Conservation (phyloP, 2,329 filamentous ascomycete genomes). For the Capronia epimyces region DNA sequence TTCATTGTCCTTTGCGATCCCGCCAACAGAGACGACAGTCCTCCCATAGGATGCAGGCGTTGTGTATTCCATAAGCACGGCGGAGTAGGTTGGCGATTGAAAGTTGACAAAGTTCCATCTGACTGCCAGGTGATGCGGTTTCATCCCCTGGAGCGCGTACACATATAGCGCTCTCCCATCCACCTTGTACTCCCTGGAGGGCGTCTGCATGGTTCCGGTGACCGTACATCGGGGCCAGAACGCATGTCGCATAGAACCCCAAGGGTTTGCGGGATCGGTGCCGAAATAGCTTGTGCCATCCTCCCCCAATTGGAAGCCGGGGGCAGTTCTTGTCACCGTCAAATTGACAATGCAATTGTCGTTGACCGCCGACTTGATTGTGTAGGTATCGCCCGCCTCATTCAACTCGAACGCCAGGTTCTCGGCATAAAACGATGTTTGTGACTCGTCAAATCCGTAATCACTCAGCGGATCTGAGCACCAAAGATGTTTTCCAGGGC, state of each 20-base stretch:
- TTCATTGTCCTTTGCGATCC: constrained; percentile 70
- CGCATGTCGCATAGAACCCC: constrained; percentile 84
- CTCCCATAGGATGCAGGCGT: constrained; percentile 89
- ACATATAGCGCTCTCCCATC: constrained; percentile 73
- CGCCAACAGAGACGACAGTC: constrained; percentile 76
- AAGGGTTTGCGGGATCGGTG: constrained; percentile 77
- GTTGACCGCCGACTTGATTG: constrained; percentile 85
- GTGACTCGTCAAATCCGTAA: constrained; percentile 77
- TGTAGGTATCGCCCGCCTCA: constrained; percentile 74
- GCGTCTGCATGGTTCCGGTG: constrained; percentile 78
- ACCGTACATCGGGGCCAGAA: constrained; percentile 88
- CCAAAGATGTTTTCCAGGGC: constrained; percentile 72
- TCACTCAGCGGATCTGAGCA: constrained; percentile 73
- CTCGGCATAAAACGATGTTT: constrained; percentile 77
- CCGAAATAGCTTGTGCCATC: constrained; percentile 81
- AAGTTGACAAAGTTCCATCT: constrained; percentile 93
- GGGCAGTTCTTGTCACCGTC: constrained; percentile 67
- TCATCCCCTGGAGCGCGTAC: constrained; percentile 94
- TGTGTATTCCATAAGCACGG: constrained; percentile 90
- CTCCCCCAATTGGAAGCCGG: constrained; percentile 78
- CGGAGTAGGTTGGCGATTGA: constrained; percentile 79
- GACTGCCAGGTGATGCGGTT: constrained; percentile 90
- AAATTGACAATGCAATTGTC: constrained; percentile 76
- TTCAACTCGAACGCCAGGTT: constrained; percentile 80
- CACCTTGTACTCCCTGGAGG: constrained; percentile 74